Conservation (phyloP, 129 eudicot species). For the Tanacetum coccineum region DNA sequence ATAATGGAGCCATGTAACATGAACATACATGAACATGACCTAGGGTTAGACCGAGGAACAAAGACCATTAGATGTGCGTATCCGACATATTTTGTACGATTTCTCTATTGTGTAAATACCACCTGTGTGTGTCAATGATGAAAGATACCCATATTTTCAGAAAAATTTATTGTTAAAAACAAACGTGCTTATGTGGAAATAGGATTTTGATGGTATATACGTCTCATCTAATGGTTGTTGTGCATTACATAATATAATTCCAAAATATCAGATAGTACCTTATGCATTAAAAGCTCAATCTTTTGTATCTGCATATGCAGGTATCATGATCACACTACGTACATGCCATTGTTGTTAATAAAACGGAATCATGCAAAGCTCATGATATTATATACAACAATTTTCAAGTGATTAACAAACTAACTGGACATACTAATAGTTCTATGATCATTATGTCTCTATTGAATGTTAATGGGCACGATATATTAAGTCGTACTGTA, state of each 20-base stretch:
- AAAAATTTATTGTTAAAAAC: constrained; percentile 11
- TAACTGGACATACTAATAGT: too few species aligned
- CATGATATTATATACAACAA: too few species aligned
- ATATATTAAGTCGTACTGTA: too few species aligned
- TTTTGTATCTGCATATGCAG: neutral
- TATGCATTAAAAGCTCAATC: neutral
- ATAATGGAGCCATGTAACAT: constrained; percentile 10
- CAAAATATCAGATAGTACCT: neutral
- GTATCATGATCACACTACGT: neutral
- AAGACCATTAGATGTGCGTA: constrained; percentile 22
- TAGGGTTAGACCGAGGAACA: too few species aligned
- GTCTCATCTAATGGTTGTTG: neutral
- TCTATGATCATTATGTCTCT: too few species aligned
- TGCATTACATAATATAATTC: constrained; percentile 12
- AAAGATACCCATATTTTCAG: constrained; percentile 23
- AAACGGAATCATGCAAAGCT: too few species aligned
- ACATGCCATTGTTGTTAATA: neutral
- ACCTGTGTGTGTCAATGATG: constrained; percentile 11
- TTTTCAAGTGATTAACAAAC: too few species aligned
- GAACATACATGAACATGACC: neutral
- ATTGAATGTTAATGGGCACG: too few species aligned
- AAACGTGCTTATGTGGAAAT: constrained; percentile 11
- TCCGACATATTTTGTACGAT: constrained; percentile 29
- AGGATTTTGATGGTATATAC: neutral
- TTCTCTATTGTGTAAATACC: constrained; percentile 21